Evolutionary conservation across 805 yeast genomes (phyloP).

Genomic region (Zygosaccharomyces lentus): DNA sequence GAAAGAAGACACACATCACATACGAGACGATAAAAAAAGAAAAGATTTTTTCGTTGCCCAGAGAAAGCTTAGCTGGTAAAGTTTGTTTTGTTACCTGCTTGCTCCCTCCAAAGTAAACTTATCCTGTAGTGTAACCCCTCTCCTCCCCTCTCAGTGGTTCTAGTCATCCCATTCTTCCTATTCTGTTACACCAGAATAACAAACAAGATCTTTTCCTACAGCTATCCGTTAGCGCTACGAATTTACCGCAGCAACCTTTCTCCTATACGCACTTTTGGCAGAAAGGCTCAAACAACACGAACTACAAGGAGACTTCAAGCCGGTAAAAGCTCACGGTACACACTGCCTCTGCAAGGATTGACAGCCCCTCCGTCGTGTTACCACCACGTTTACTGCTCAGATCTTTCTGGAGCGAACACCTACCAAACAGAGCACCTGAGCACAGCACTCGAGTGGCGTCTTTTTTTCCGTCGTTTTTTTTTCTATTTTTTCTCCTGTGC

Average conservation of each 20-base stretch:
- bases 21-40: background rate
- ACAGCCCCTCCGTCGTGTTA: constrained; percentile 1
- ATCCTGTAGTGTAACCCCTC: background rate
- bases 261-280: background rate
- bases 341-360: background rate
- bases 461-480: background rate
- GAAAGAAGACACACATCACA: background rate
- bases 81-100: background rate
- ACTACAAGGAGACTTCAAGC: constrained; percentile 2
- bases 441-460: background rate
- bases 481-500: constrained; percentile 1
- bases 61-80: background rate
- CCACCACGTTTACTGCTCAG: background rate
- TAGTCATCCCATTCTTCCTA: constrained; percentile 4
- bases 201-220: background rate
- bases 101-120: constrained; percentile 3
- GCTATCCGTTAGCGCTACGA: constrained; percentile 1
- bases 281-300: background rate
- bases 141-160: background rate
- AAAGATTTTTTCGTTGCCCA: background rate
- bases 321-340: background rate
- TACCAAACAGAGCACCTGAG: background rate
- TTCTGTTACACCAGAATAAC: constrained; percentile 4
- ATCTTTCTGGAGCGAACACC: background rate
- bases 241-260: constrained; percentile 5